Evolutionary conservation across 179 eudicot genomes (phyloP).

Genomic region (Pouteria campechiana): DNA sequence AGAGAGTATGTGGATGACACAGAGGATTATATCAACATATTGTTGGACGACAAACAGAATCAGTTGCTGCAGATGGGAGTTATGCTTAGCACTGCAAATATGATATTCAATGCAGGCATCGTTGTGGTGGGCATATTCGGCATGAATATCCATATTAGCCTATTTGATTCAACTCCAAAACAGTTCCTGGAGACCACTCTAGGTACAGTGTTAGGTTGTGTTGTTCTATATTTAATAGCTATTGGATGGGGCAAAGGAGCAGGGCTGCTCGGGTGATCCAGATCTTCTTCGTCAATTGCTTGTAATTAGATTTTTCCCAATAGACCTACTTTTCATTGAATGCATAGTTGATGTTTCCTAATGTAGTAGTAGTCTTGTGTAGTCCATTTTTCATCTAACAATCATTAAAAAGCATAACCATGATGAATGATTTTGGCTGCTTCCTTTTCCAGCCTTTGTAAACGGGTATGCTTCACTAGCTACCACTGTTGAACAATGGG

Average conservation of each 20-base stretch:
- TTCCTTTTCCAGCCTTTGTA: no score
- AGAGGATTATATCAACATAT: constrained; percentile 50
- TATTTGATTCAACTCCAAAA: constrained; percentile 15
- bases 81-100: constrained; percentile 38
- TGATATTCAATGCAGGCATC: constrained; percentile 40
- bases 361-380: no score
- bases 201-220: constrained; percentile 23
- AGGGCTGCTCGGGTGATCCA: no score
- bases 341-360: no score
- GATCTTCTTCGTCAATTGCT: no score
- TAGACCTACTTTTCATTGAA: no score
- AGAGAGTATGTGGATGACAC: constrained; percentile 55
- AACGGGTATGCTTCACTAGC: no score
- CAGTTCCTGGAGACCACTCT: constrained; percentile 28
- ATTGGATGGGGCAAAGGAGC: constrained; percentile 35
- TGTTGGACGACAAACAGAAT: constrained; percentile 59
- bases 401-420: no score
- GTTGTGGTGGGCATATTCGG: constrained; percentile 45
- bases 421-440: no score
- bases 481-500: no score
- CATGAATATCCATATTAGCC: constrained; percentile 34
- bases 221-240: constrained; percentile 23
- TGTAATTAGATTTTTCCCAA: no score
- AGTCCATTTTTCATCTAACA: no score
- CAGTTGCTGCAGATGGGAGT: constrained; percentile 62